These are phyloP conservation scores for Physcia stellaris DNA, from an alignment of 495 filamentous ascomycete genomes.

Conservation along the genomic window DNA sequence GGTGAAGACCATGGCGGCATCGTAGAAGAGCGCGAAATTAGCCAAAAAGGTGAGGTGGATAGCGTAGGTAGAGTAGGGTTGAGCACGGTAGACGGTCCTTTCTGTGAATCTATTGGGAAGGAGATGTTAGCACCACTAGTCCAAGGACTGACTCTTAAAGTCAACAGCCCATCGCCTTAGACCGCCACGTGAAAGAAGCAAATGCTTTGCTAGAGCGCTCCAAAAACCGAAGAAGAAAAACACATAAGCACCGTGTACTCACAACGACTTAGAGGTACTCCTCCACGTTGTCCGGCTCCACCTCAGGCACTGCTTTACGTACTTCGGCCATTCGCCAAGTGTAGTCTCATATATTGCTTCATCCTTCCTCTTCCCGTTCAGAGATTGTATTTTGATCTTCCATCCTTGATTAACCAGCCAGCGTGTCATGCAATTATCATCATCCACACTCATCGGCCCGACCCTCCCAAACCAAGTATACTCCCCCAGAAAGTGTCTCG, in stretches of 20 bases:
- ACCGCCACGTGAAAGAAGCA: slow-evolving; percentile 38
- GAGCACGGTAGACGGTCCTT: slow-evolving; percentile 10
- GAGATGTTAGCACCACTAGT: too few relatives aligned
- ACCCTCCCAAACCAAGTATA: slow-evolving; percentile 31
- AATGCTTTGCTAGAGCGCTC: too few relatives aligned
- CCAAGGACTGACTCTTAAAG: too few relatives aligned
- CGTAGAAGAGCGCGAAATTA: slow-evolving; percentile 43
- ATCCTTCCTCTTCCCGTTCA: too few relatives aligned
- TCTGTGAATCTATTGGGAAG: not conserved
- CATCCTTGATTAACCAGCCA: slow-evolving; percentile 40
- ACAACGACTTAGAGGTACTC: slow-evolving; percentile 42
- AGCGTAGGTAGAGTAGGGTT: slow-evolving; percentile 50
- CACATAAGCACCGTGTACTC: too few relatives aligned
- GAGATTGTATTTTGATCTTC: slow-evolving; percentile 48
- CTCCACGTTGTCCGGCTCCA: slow-evolving; percentile 55
- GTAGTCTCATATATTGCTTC: slow-evolving; percentile 46
- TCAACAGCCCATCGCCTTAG: too few relatives aligned
- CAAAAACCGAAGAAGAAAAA: too few relatives aligned
- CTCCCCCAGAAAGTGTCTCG: slow-evolving; percentile 43
- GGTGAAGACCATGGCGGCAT: slow-evolving; percentile 30
- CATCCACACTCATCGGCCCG: slow-evolving; percentile 41
- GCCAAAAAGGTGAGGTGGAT: slow-evolving; percentile 45
- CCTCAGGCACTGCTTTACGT: slow-evolving; percentile 42
- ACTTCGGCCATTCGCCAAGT: slow-evolving; percentile 40
- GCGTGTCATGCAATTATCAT: slow-evolving; percentile 57